Conservation (phyloP, 75 land plant species). For the Cupressus sempervirens region DNA sequence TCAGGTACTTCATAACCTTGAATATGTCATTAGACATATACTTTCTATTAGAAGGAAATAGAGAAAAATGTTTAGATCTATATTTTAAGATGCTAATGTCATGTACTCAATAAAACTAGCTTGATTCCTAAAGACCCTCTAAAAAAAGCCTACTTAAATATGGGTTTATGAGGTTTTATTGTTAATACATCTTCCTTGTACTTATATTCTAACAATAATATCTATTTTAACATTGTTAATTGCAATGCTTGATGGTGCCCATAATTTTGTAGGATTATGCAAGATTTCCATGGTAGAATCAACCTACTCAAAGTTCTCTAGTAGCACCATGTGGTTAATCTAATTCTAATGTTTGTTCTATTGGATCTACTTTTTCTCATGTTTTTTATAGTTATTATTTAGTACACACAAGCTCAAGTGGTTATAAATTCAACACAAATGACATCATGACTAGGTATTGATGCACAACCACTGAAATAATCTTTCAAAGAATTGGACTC, state of each 20-base stretch:
- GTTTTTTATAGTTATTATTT: conserved; percentile 27
- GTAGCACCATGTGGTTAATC: conserved; percentile 32
- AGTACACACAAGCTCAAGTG: conserved; percentile 20
- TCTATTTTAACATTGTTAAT: background rate
- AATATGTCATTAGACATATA: conserved; percentile 63
- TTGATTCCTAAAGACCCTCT: conserved; percentile 84
- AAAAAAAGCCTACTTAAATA: conserved; percentile 83
- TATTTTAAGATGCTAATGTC: conserved; percentile 56
- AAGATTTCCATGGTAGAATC: conserved; percentile 83
- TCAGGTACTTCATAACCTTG: conserved; percentile 85
- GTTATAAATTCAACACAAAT: conserved; percentile 32
- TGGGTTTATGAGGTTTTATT: conserved; percentile 87
- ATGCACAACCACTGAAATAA: conserved; percentile 52
- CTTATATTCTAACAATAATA: background rate
- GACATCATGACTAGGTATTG: conserved; percentile 23
- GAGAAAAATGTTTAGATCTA: conserved; percentile 53
- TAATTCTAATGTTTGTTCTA: conserved; percentile 26
- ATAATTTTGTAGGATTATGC: conserved; percentile 64
- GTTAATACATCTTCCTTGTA: conserved; percentile 1
- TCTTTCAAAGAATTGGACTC: conserved; percentile 59
- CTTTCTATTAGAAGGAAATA: conserved; percentile 66
- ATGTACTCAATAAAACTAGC: conserved; percentile 68
- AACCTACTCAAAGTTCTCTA: conserved; percentile 46
- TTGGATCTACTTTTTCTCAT: conserved; percentile 26
- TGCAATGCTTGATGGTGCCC: background rate